Base-by-base conservation (phyloP, 1,284 basidiomycete genomes). In the Rhodotorula sp. region DNA sequence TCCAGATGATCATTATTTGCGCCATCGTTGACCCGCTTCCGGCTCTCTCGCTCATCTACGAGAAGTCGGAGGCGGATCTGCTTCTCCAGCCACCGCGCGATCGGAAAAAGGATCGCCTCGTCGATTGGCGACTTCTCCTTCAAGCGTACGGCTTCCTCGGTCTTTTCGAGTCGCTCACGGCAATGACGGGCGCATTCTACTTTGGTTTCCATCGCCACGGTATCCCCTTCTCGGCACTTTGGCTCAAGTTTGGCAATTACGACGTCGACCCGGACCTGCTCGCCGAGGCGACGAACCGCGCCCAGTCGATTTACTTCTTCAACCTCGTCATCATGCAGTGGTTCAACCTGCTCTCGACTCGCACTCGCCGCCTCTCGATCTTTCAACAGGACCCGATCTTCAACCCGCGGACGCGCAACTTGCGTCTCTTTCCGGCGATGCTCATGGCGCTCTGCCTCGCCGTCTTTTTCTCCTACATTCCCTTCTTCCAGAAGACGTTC, bases 61-160 rank as follows among this genome's bases (percentile, higher is more conserved):
- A 88, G 76, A 82, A 85, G 71, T 85, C 87, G 15, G 87, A 88
- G 79, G 82, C 83, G 1, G 77, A 81, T 29, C 80, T 82, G n/a
- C 78, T 85, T 3, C 83, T 90, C 66, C 85, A 88, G 57, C 86
- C 85, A 70, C 89, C 89, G 0, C 83, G 90, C 48, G 85, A 89
- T 69, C 83, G 85, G 30, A 86, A 83, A 75, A 83, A 79, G 71
- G 84, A 85, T 69, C 80, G 81, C 55, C 78, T 85, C 53, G 81
- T 83, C 60, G 79, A 84, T 76, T 80, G 79, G 78, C 82, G 81
- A 22, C 83, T 89, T 57, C 82, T 89, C 60, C 71, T 84, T 12
- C 89, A 90, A 48, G 87, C 87, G 2, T 90, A 90, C 79, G 80
- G 85, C 10, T 87, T 88, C 79, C 78, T 88, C 29, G 85, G 88